A percentile compares a stretch with the other conserved stretches of the same genome.
These are phyloP conservation scores for Acanthamoeba lenticulata DNA, from an alignment of 208 protist species.

Conservation along the genomic window DNA sequence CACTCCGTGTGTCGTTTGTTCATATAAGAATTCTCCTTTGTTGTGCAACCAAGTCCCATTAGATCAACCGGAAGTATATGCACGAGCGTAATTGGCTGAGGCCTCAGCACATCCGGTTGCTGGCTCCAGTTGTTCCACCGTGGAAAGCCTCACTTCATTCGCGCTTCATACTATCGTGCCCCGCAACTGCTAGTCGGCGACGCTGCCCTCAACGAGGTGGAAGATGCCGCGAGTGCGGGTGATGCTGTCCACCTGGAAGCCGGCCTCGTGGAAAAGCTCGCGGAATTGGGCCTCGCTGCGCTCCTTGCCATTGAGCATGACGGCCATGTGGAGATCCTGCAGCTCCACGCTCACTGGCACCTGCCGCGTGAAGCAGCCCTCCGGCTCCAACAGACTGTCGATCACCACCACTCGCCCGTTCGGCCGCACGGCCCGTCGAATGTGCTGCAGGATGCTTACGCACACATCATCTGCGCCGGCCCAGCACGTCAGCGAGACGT, in stretches of 20 bases:
- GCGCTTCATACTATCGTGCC: too few species aligned
- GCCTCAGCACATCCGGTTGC: too few species aligned
- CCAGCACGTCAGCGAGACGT: too few species aligned
- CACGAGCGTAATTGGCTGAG: too few species aligned
- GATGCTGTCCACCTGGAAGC: not conserved
- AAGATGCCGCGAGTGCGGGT: slow-evolving; percentile 22
- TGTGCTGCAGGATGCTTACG: not conserved
- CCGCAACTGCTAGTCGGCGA: not conserved
- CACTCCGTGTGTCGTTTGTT: not conserved
- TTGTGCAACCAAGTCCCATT: not conserved
- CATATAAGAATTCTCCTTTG: not conserved
- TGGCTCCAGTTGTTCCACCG: too few species aligned
- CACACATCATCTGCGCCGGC: slow-evolving; percentile 16
- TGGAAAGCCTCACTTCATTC: too few species aligned
- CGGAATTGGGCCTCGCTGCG: slow-evolving; percentile 38
- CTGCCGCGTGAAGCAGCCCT: not conserved
- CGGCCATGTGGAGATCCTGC: slow-evolving; percentile 49
- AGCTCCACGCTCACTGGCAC: slow-evolving; percentile 29
- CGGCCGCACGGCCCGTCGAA: not conserved
- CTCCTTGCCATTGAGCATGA: slow-evolving; percentile 64
- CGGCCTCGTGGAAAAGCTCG: not conserved
- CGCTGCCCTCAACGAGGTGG: not conserved
- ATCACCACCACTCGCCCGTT: not conserved
- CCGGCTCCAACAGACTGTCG: not conserved
- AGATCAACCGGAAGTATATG: too few species aligned